Percentiles rank a stretch among this genome's conserved stretches.
phyloP scores from a whole-genome alignment of 768 basidiomycete species.

The Mycena pura region DNA sequence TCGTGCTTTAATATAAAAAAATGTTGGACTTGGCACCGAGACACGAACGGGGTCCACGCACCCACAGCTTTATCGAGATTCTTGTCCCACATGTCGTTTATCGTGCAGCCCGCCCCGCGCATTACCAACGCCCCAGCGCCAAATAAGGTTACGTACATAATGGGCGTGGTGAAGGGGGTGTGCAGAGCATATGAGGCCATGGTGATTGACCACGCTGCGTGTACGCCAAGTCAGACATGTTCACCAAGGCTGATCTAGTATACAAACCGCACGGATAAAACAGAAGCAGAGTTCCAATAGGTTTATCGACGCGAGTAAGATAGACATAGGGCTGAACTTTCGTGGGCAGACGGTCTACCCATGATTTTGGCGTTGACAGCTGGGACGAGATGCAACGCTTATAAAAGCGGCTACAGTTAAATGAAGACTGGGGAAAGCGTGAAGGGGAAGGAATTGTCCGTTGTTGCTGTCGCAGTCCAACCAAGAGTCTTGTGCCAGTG shows the following conservation, averaged over 20 bases:
- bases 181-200: constrained; percentile 90
- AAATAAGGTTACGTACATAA: constrained; percentile 83
- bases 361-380: constrained; percentile 43
- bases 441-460: neutral
- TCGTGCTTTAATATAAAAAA: constrained; percentile 66
- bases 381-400: constrained; percentile 9
- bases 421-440: constrained; percentile 5
- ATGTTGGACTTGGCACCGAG: neutral
- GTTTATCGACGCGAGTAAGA: constrained; percentile 92
- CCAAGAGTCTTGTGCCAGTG: constrained; percentile 7
- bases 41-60: constrained; percentile 40
- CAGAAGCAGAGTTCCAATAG: constrained; percentile 90
- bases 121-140: constrained; percentile 92
- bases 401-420: constrained; percentile 7
- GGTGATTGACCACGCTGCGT: constrained; percentile 94
- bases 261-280: constrained; percentile 93
- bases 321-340: constrained; percentile 79
- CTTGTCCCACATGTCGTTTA: constrained; percentile 99
- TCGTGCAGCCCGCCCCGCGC: constrained; percentile 98
- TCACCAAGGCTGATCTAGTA: neutral
- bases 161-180: constrained; percentile 67
- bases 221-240: neutral
- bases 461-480: constrained; percentile 1
- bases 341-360: constrained; percentile 71
- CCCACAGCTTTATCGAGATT: constrained; percentile 92